These are phyloP conservation scores for Exophiala aquamarina DNA, from an alignment of 2,329 filamentous ascomycete species.

Conservation along the genomic window DNA sequence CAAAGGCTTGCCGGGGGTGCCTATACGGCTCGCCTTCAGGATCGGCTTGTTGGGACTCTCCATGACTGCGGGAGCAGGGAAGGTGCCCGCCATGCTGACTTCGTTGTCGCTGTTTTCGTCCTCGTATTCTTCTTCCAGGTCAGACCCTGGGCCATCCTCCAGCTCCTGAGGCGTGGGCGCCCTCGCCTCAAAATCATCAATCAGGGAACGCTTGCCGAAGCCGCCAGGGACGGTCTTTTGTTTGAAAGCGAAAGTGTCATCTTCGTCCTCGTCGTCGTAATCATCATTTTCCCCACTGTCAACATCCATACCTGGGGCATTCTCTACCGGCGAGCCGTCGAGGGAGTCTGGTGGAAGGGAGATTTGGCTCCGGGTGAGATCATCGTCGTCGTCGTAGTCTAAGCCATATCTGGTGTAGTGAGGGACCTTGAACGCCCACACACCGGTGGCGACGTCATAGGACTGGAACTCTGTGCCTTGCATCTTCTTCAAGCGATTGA, in stretches of 20 bases:
- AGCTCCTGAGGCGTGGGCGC: constrained; percentile 76
- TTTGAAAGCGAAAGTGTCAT: constrained; percentile 61
- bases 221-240: constrained; percentile 69
- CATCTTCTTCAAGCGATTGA: constrained; percentile 77
- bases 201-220: constrained; percentile 65
- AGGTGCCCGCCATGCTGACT: constrained; percentile 82
- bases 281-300: constrained; percentile 30
- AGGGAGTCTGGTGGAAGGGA: constrained; percentile 52
- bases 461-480: constrained; percentile 76
- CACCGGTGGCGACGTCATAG: constrained; percentile 76
- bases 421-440: constrained; percentile 90
- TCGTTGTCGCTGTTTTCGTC: constrained; percentile 58
- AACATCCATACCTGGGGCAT: constrained; percentile 28
- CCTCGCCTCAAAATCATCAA: constrained; percentile 56
- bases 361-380: constrained; percentile 49
- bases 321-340: constrained; percentile 13
- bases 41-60: constrained; percentile 20
- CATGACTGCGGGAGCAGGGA: constrained; percentile 56
- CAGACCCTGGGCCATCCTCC: constrained; percentile 68
- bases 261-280: constrained; percentile 36
- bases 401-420: constrained; percentile 96
- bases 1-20: constrained; percentile 55
- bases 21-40: constrained; percentile 29
- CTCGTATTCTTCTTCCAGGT: constrained; percentile 63
- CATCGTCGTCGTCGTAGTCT: constrained; percentile 74